Conservation (phyloP, 1,139 yeast genomes). For the Lodderomyces pseudojiufengensis region DNA sequence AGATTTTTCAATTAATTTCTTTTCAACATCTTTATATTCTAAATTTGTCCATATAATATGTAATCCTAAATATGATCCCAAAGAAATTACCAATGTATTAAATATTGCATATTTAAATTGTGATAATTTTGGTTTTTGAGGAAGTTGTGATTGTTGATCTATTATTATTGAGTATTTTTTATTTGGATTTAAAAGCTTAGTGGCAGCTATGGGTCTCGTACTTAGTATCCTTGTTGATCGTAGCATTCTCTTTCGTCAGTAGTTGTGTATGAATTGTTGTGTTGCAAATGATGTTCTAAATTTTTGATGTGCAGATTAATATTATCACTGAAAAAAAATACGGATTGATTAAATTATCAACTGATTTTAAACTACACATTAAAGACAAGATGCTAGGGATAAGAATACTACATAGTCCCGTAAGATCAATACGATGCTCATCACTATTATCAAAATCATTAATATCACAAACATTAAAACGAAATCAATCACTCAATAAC, state of each 20-base stretch:
- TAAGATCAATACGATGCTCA: too few relatives aligned
- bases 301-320: not conserved
- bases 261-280: not conserved
- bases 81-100: constrained; percentile 40
- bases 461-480: too few relatives aligned
- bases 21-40: constrained; percentile 30
- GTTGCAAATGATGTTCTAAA: not conserved
- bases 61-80: constrained; percentile 35
- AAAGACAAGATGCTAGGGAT: too few relatives aligned
- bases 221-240: not conserved
- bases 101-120: constrained; percentile 39
- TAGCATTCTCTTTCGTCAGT: not conserved
- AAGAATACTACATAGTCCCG: too few relatives aligned
- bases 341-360: too few relatives aligned
- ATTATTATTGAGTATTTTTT: constrained; percentile 1
- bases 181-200: not conserved
- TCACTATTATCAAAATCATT: too few relatives aligned
- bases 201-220: constrained; percentile 1
- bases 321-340: too few relatives aligned
- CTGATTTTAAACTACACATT: too few relatives aligned
- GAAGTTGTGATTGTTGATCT: not conserved
- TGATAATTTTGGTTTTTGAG: constrained; percentile 30
- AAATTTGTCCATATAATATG: constrained; percentile 33
- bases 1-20: constrained; percentile 22
- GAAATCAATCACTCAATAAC: too few relatives aligned